Evolutionary conservation across 768 basidiomycete species (phyloP).

Genomic region (Xerocomus spinulosus): DNA sequence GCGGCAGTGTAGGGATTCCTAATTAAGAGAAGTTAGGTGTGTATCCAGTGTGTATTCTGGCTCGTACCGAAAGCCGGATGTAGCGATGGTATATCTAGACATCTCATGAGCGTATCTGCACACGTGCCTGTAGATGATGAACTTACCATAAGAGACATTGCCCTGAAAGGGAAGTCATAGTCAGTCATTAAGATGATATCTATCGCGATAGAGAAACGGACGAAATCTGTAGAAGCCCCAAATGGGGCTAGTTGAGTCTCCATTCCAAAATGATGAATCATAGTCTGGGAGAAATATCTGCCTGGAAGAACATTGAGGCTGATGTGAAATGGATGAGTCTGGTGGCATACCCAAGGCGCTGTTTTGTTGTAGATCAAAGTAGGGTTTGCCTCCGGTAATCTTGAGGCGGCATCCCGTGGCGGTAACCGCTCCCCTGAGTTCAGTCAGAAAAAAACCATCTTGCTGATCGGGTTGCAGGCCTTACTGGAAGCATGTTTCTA

Average conservation of each 20-base stretch:
- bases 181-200: slow-evolving; percentile 7
- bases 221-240: slow-evolving; percentile 74
- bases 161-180: slow-evolving; percentile 43
- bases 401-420: slow-evolving; percentile 57
- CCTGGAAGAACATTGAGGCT: slow-evolving; percentile 35
- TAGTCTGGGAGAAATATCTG: slow-evolving; percentile 47
- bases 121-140: slow-evolving; percentile 10
- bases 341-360: slow-evolving; percentile 42
- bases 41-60: not conserved
- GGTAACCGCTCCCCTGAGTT: slow-evolving; percentile 55
- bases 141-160: slow-evolving; percentile 64
- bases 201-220: slow-evolving; percentile 34
- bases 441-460: slow-evolving; percentile 8
- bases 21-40: slow-evolving; percentile 19
- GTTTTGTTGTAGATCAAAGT: slow-evolving; percentile 60
- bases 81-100: slow-evolving; percentile 53
- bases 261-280: slow-evolving; percentile 43
- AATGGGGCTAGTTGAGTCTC: slow-evolving; percentile 33
- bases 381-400: slow-evolving; percentile 38
- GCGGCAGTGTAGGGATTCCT: slow-evolving; percentile 70
- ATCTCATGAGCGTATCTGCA: slow-evolving; percentile 13
- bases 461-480: slow-evolving; percentile 18
- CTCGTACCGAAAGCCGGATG: slow-evolving; percentile 59
- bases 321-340: not conserved
- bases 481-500: slow-evolving; percentile 69